Percentiles rank a stretch among this genome's conserved stretches.
Evolutionary conservation across 139 green algal species (phyloP).

Genomic region (Eudorina sp.): DNA sequence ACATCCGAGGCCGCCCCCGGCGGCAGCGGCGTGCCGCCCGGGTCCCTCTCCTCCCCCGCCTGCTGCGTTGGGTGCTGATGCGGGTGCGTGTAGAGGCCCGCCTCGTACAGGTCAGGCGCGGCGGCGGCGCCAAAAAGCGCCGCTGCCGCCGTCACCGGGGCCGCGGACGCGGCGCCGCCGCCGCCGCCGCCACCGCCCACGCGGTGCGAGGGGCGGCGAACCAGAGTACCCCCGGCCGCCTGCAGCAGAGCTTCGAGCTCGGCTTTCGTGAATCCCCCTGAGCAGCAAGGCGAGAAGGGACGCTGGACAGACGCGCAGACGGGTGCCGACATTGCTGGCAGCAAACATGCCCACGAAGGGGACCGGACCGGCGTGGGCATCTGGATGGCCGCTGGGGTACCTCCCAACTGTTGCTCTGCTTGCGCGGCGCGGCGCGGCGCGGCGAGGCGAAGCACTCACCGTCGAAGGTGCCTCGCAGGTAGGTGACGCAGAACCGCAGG

Average conservation of each 20-base stretch:
- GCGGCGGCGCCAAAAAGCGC: constrained; percentile 13
- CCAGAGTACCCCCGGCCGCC: neutral
- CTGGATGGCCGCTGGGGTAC: too few relatives aligned
- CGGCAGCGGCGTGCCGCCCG: neutral
- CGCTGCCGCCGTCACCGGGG: neutral
- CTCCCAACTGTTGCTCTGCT: too few relatives aligned
- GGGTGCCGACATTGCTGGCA: too few relatives aligned
- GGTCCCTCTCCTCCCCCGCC: neutral
- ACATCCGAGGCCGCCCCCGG: neutral
- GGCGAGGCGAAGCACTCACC: too few relatives aligned
- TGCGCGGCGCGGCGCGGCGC: too few relatives aligned
- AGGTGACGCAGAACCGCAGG: neutral
- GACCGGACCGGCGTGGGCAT: too few relatives aligned
- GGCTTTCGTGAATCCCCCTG: neutral
- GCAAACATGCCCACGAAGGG: too few relatives aligned
- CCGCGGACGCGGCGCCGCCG: neutral
- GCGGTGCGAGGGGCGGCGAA: neutral
- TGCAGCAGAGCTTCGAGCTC: constrained; percentile 11
- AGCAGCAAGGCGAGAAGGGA: too few relatives aligned
- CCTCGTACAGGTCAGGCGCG: neutral
- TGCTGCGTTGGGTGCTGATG: neutral
- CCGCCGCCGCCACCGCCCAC: neutral
- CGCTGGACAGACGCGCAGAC: too few relatives aligned
- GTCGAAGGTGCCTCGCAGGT: constrained; percentile 1
- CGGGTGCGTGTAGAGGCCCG: neutral